Conservation (phyloP, 2,329 filamentous ascomycete genomes). For the Trichophyton simii region DNA sequence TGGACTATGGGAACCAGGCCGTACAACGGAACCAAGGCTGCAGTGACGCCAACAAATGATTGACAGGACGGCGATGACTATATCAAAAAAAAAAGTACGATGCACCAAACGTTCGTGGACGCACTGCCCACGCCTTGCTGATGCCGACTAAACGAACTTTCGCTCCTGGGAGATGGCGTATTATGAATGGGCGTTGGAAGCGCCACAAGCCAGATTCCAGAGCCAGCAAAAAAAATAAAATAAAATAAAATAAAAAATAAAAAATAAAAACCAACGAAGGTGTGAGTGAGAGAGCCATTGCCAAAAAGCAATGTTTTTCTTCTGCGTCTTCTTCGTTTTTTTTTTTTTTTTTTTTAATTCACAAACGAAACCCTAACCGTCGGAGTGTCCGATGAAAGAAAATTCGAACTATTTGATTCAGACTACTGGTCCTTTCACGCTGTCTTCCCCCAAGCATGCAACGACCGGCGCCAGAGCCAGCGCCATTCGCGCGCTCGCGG, state of each 20-base stretch:
- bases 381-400: slow-evolving; percentile 2
- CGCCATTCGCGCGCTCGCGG: not conserved
- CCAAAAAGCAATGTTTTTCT: not conserved
- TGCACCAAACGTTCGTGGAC: not conserved
- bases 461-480: not conserved
- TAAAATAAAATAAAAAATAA: no score
- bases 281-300: not conserved
- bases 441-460: not conserved
- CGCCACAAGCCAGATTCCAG: not conserved
- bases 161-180: not conserved
- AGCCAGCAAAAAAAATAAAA: no score
- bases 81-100: not conserved
- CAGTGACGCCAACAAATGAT: not conserved
- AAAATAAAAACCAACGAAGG: no score
- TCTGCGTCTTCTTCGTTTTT: not conserved
- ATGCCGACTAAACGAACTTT: not conserved
- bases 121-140: not conserved
- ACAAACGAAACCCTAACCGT: not conserved
- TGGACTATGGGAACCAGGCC: not conserved
- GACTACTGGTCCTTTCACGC: not conserved
- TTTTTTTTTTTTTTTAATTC: not conserved
- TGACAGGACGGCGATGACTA: not conserved
- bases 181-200: slow-evolving; percentile 1
- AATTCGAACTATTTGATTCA: not conserved
- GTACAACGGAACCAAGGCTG: not conserved